Evolutionary conservation across 225 moss, liverwort and hornwort genomes (phyloP).

Genomic region (Antitrichia curtipendula): DNA sequence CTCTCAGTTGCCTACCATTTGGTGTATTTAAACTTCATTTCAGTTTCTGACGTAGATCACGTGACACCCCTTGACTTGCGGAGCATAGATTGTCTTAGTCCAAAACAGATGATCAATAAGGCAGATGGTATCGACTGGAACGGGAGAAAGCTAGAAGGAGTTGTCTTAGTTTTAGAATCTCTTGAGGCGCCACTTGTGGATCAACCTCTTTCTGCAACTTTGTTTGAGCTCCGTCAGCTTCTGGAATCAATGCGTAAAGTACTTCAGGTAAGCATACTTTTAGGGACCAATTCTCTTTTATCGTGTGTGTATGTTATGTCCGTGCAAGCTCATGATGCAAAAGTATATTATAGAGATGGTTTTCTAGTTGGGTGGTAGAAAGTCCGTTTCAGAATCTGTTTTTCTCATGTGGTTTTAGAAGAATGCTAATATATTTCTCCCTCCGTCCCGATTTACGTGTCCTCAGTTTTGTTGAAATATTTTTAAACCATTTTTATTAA

Average conservation of each 20-base stretch:
- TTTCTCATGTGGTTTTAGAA: not conserved
- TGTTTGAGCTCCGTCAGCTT: conserved; percentile 74
- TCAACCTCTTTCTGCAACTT: conserved; percentile 49
- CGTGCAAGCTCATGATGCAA: not conserved
- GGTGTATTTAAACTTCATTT: not conserved
- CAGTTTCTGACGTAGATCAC: not conserved
- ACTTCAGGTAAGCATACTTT: conserved; percentile 39
- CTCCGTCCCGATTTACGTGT: not conserved
- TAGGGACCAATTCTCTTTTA: not conserved
- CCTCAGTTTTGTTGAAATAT: not conserved
- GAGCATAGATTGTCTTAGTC: conserved; percentile 48
- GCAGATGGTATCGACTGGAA: conserved; percentile 59
- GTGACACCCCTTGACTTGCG: conserved; percentile 10
- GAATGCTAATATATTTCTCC: not conserved
- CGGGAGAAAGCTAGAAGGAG: conserved; percentile 74
- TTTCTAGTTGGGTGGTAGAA: not conserved
- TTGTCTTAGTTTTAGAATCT: conserved; percentile 67
- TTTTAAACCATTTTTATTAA: not conserved
- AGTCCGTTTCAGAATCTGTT: not conserved
- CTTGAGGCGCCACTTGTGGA: conserved; percentile 82
- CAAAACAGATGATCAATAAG: conserved; percentile 64
- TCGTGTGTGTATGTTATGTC: not conserved
- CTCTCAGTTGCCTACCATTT: not conserved
- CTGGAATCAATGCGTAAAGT: conserved; percentile 79
- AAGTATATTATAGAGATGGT: not conserved